A percentile compares a stretch with the other conserved stretches of the same genome.
Conservation (phyloP, 345 rosid species). For the Pistacia atlantica region DNA sequence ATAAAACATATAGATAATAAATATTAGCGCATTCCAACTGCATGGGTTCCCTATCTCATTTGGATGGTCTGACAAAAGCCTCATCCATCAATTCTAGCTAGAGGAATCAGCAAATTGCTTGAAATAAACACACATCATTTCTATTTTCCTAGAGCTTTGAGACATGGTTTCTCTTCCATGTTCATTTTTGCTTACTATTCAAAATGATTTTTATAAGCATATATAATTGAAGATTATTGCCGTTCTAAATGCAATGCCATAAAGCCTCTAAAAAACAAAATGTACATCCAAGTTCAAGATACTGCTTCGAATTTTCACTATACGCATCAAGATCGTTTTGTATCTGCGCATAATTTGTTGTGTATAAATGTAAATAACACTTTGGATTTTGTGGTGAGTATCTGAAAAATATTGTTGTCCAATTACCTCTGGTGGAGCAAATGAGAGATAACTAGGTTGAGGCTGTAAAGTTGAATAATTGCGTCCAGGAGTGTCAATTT, state of each 20-base stretch:
- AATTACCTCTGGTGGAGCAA: slow-evolving; percentile 91
- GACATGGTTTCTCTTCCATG: neutral
- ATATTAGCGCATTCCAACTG: neutral
- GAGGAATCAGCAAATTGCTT: neutral
- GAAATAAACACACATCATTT: neutral
- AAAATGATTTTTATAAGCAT: neutral
- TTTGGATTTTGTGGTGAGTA: neutral
- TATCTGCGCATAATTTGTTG: no score
- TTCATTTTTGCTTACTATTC: neutral
- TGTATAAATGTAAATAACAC: neutral
- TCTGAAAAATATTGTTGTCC: neutral
- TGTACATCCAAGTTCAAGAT: neutral
- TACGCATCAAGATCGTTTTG: neutral
- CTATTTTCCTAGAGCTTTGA: neutral
- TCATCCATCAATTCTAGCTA: neutral
- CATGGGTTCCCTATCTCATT: neutral
- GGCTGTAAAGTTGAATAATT: slow-evolving; percentile 34
- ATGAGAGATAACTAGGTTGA: slow-evolving; percentile 65
- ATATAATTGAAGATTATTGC: neutral
- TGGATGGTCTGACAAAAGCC: neutral
- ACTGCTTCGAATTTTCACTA: neutral
- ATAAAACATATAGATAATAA: neutral
- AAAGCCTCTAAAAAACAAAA: neutral
- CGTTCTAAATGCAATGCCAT: neutral
- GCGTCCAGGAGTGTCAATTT: slow-evolving; percentile 44